phyloP scores from a whole-genome alignment of 148 eudicot species.

The Nepenthes mirabilis region DNA sequence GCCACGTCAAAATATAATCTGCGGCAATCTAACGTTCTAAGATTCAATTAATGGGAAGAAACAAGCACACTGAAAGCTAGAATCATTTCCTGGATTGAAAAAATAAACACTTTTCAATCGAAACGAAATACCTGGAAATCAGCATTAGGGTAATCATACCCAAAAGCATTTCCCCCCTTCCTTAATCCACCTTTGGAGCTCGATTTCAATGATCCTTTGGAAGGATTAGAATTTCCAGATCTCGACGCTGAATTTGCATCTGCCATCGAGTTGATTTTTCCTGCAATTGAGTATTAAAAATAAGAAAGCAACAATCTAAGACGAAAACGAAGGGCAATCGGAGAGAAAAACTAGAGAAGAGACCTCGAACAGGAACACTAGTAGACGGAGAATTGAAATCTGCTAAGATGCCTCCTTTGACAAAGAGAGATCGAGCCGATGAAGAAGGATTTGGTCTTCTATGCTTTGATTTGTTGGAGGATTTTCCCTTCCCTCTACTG shows the following conservation, averaged over 20 bases:
- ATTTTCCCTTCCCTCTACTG: constrained; percentile 41
- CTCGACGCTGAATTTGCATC: constrained; percentile 20
- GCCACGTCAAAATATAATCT: neutral
- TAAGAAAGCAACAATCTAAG: neutral
- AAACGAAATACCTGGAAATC: constrained; percentile 26
- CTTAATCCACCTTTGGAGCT: constrained; percentile 11
- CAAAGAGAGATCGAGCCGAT: constrained; percentile 27
- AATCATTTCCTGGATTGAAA: neutral
- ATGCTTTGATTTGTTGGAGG: constrained; percentile 22
- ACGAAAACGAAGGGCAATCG: neutral
- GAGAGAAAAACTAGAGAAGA: neutral
- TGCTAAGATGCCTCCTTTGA: constrained; percentile 56
- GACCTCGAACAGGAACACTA: constrained; percentile 16
- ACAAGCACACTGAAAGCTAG: no score
- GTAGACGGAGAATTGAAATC: constrained; percentile 28
- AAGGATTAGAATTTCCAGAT: constrained; percentile 25
- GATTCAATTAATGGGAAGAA: no score
- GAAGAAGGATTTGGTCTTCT: constrained; percentile 13
- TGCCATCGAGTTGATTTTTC: constrained; percentile 11
- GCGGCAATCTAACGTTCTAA: no score
- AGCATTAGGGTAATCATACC: constrained; percentile 41
- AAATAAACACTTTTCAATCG: neutral
- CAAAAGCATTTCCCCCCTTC: constrained; percentile 26
- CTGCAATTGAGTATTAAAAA: constrained; percentile 23
- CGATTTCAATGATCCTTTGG: constrained; percentile 17